phyloP scores from a whole-genome alignment of 2,329 filamentous ascomycete genomes.

The Xylaria hypoxylon region DNA sequence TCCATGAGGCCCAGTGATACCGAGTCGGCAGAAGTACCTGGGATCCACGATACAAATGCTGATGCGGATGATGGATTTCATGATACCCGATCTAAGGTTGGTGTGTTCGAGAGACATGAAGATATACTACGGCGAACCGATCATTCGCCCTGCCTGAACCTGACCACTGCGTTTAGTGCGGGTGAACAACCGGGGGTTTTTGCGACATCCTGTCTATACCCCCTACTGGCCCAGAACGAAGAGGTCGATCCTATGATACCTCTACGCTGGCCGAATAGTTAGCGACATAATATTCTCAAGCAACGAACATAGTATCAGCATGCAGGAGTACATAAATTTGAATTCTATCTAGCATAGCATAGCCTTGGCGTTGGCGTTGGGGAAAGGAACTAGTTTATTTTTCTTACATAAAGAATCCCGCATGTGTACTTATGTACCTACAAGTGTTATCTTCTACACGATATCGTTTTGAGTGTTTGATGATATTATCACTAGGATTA shows the following conservation, averaged over 20 bases:
- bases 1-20: background rate
- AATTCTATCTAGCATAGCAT: conserved; percentile 43
- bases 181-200: conserved; percentile 37
- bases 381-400: background rate
- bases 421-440: background rate
- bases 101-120: background rate
- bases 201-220: conserved; percentile 56
- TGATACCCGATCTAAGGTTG: background rate
- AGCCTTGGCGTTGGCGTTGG: conserved; percentile 46
- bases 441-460: background rate
- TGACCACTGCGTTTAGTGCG: background rate
- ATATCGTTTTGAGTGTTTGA: background rate
- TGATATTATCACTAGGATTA: background rate
- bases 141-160: background rate
- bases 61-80: conserved; percentile 5
- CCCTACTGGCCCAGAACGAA: conserved; percentile 58
- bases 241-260: conserved; percentile 47
- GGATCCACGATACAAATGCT: background rate
- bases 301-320: conserved; percentile 1
- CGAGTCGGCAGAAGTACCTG: background rate
- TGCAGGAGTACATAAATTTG: conserved; percentile 24
- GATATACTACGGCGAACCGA: background rate
- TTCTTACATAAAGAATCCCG: background rate
- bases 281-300: background rate
- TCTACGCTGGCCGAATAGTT: conserved; percentile 44